Percentiles rank a stretch among this genome's conserved stretches.
These are phyloP conservation scores for Spathaspora arborariae DNA, from an alignment of 805 yeast genomes.

Conservation along the genomic window DNA sequence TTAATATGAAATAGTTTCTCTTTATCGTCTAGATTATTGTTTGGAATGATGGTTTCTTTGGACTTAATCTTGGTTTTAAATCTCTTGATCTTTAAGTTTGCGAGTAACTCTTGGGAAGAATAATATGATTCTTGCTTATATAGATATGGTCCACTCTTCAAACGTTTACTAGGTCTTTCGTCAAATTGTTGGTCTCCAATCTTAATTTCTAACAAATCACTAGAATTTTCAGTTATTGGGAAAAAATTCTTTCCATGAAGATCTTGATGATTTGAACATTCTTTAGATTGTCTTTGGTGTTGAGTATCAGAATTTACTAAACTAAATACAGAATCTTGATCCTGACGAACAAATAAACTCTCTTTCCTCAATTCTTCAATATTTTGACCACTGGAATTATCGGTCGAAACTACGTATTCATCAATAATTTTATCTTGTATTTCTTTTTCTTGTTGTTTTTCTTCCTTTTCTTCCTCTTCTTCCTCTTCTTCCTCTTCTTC, in stretches of 20 bases:
- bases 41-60: not conserved
- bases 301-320: not conserved
- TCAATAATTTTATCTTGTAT: not conserved
- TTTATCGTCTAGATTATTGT: conserved; percentile 35
- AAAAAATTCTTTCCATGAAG: conserved; percentile 11
- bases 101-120: not conserved
- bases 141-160: conserved; percentile 1
- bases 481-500: conserved; percentile 4
- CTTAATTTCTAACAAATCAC: conserved; percentile 6
- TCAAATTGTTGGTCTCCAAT: conserved; percentile 5
- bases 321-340: not conserved
- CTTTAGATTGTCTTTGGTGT: not conserved
- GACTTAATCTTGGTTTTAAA: not conserved
- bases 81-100: not conserved
- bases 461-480: not conserved
- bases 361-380: not conserved
- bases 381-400: not conserved
- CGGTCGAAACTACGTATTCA: not conserved
- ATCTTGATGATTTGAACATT: conserved; percentile 4
- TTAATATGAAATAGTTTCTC: conserved; percentile 54
- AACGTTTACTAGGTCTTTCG: conserved; percentile 4
- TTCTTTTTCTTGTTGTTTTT: not conserved
- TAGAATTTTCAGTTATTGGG: conserved; percentile 4
- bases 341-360: not conserved
- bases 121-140: not conserved